Conservation (phyloP, 2,329 filamentous ascomycete species). For the Ophiocordyceps australis region DNA sequence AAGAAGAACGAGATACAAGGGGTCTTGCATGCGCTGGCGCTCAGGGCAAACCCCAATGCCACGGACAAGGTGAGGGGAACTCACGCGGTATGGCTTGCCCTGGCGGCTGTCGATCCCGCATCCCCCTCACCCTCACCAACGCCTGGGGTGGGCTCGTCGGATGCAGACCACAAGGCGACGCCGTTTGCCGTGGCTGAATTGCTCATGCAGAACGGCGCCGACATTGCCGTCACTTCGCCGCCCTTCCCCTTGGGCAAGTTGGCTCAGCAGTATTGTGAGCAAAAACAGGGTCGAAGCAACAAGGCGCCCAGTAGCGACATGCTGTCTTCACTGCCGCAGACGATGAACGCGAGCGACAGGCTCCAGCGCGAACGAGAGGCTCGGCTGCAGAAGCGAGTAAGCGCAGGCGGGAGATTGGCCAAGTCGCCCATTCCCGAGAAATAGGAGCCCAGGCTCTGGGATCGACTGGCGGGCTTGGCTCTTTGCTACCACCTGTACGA, state of each 20-base stretch:
- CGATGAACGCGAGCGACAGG: slow-evolving; percentile 23
- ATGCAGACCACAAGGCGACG: slow-evolving; percentile 31
- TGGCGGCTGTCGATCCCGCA: slow-evolving; percentile 84
- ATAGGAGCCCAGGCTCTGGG: slow-evolving; percentile 27
- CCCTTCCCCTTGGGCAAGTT: slow-evolving; percentile 69
- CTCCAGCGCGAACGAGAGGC: slow-evolving; percentile 45
- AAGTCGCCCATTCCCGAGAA: slow-evolving; percentile 44
- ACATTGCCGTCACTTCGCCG: slow-evolving; percentile 58
- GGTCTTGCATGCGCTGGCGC: slow-evolving; percentile 75
- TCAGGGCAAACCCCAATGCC: slow-evolving; percentile 74
- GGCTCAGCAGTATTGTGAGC: slow-evolving; percentile 70
- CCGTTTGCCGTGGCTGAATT: slow-evolving; percentile 85
- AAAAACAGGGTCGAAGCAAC: slow-evolving; percentile 39
- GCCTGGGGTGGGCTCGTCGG: slow-evolving; percentile 20
- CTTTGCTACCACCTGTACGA: slow-evolving; percentile 17
- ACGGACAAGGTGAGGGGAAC: slow-evolving; percentile 75
- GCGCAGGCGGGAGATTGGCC: slow-evolving; percentile 56
- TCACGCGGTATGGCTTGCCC: slow-evolving; percentile 75
- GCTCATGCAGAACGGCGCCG: slow-evolving; percentile 81
- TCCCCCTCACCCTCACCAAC: slow-evolving; percentile 39
- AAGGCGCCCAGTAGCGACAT: slow-evolving; percentile 36
- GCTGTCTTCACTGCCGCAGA: slow-evolving; percentile 39
- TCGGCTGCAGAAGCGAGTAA: slow-evolving; percentile 61
- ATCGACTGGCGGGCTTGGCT: slow-evolving; percentile 17
- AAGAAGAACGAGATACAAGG: slow-evolving; percentile 94